phyloP scores from a whole-genome alignment of 2,329 filamentous ascomycete species.

The Fusarium equiseti region DNA sequence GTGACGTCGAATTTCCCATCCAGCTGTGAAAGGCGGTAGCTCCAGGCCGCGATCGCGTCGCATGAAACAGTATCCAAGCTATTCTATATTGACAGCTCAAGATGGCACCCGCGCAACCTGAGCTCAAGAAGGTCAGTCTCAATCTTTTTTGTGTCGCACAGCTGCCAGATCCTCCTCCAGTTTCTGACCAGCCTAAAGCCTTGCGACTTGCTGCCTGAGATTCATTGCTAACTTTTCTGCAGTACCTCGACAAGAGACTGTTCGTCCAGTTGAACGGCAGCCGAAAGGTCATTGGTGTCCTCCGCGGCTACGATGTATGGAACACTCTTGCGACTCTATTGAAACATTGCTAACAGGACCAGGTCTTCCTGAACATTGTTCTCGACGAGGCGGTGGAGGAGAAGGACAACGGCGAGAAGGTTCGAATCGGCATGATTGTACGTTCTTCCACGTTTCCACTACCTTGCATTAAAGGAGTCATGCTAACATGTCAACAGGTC shows the following conservation, averaged over 20 bases:
- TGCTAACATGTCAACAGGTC: constrained; percentile 67
- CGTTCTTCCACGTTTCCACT: constrained; percentile 50
- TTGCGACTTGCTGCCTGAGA: constrained; percentile 5
- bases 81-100: constrained; percentile 57
- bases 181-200: background rate
- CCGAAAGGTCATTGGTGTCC: constrained; percentile 93
- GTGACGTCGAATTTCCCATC: constrained; percentile 54
- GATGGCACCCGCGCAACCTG: constrained; percentile 99
- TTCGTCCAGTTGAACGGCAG: constrained; percentile 98
- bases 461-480: background rate
- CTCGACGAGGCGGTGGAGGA: constrained; percentile 97
- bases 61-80: constrained; percentile 44
- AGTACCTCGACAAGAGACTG: constrained; percentile 99
- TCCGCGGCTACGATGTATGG: constrained; percentile 93
- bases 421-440: constrained; percentile 92
- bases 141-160: background rate
- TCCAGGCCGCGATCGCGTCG: constrained; percentile 48
- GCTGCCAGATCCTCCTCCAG: rapidly evolving
- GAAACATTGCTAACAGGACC: constrained; percentile 21
- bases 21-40: constrained; percentile 41
- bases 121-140: constrained; percentile 89
- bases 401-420: constrained; percentile 91
- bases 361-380: constrained; percentile 99
- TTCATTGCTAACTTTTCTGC: constrained; percentile 45
- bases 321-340: background rate